Base-by-base conservation (phyloP, 2,329 filamentous ascomycete genomes). In the Apiospora koreana region DNA sequence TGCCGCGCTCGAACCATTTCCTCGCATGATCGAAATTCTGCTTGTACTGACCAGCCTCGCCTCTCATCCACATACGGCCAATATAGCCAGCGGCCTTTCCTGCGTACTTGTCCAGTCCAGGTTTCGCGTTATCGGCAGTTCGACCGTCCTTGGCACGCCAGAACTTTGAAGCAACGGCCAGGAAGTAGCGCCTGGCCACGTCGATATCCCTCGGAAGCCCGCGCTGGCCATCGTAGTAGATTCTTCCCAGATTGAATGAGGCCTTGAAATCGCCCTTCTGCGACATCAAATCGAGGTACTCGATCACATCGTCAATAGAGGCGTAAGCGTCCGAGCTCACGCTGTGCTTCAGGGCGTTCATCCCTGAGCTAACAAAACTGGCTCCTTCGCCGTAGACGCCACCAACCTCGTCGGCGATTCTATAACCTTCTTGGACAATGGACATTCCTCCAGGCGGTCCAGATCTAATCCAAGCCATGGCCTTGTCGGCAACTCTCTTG, bases 311-410 rank as follows among this genome's bases (percentile, higher is more conserved):
- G 76, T 97, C 94, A 71, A 98, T 89, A 21, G 94, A 93, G 1
- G 94, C 94, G 76, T 97, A 92, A 0, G 92, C 89, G 77, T 96
- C 93, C 2, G 94, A 93, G 73, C 92, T 91, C 1, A 91, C 87
- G 69, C 90, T 90, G 25, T 91, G 89, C 73, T 91, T 91, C 76
- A 92, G 88, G 4, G 94, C 94, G 78, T 97, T 95, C 70, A 89
- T 87, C 5, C 96, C 96, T 0, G 96, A 92, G 78, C 94, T 98
- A 31, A 92, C 92, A 48, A 92, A 93, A 78, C 95, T 98, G 16
- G 96, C 96, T 3, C 96, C 97, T 81, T 97, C 94, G 65, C 96
- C 97, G 79, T 98, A 99, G 8, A 97, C 92, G 58, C 96, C 96
- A 9, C 96, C 97, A 41, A 92, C 85, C 66, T 98, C 94, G 77